A percentile compares a stretch with the other conserved stretches of the same genome.
phyloP scores from a whole-genome alignment of 192 early-diverging fungal genomes.

The Backusella morwellensis region DNA sequence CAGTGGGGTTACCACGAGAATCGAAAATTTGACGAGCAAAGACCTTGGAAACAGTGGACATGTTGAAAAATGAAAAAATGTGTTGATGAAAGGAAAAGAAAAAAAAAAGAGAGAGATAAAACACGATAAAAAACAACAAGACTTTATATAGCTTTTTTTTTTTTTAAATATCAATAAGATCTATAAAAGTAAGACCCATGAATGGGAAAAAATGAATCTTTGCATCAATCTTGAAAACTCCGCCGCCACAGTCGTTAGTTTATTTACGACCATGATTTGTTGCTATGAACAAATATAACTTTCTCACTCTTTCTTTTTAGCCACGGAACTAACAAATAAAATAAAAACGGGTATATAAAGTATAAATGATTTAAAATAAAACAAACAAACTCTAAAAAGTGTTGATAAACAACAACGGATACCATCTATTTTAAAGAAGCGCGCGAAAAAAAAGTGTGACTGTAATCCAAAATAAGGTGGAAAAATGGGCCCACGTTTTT shows the following conservation, averaged over 20 bases:
- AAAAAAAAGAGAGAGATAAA: background rate
- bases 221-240: slow-evolving; percentile 1
- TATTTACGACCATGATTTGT: background rate
- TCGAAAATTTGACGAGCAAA: slow-evolving; percentile 92
- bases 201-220: background rate
- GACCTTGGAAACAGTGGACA: background rate
- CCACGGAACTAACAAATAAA: background rate
- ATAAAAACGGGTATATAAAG: background rate
- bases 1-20: slow-evolving; percentile 98
- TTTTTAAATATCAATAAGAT: background rate
- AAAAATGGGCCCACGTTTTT: background rate
- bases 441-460: background rate
- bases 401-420: no score
- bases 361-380: background rate
- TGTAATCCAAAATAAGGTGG: background rate
- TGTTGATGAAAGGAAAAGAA: background rate
- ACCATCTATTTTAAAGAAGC: background rate
- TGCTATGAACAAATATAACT: background rate
- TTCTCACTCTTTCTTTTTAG: background rate
- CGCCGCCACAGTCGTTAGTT: background rate
- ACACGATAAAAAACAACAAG: background rate
- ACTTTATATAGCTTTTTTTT: background rate
- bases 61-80: background rate
- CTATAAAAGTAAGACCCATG: slow-evolving; percentile 1
- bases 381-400: background rate